Evolutionary conservation across 176 grass and related monocot genomes (phyloP).

Genomic region (Eragrostis curvula): DNA sequence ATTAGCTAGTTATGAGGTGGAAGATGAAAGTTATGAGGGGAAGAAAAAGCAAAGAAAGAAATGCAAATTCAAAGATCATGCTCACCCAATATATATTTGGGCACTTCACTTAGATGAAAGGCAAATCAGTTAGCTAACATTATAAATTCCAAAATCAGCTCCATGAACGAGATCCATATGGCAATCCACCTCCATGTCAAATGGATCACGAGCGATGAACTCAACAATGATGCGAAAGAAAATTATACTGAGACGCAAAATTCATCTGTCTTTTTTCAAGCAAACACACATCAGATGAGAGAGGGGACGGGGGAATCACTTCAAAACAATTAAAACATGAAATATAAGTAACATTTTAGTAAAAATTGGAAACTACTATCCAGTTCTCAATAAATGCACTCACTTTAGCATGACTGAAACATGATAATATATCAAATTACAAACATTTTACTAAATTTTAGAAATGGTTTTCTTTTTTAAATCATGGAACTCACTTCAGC

Average conservation of each 20-base stretch:
- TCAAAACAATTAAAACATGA: background rate
- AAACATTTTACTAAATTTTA: too few relatives aligned
- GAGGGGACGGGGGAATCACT: background rate
- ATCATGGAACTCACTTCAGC: too few relatives aligned
- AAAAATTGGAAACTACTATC: background rate
- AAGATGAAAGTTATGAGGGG: background rate
- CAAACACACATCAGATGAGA: background rate
- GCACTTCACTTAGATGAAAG: background rate
- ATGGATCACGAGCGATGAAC: too few relatives aligned
- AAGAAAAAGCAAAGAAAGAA: background rate
- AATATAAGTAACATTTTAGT: background rate
- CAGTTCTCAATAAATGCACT: background rate
- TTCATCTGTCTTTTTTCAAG: background rate
- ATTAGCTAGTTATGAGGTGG: too few relatives aligned
- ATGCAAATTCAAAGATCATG: too few relatives aligned
- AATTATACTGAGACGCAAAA: background rate
- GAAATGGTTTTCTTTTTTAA: too few relatives aligned
- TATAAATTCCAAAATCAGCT: background rate
- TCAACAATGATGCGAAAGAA: background rate
- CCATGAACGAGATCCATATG: background rate
- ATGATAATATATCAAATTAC: too few relatives aligned
- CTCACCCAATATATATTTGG: too few relatives aligned
- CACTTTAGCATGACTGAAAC: background rate
- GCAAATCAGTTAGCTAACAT: background rate
- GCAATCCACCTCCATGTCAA: too few relatives aligned